Base-by-base conservation (phyloP, 192 early-diverging fungal genomes). In the Mortierella claussenii region DNA sequence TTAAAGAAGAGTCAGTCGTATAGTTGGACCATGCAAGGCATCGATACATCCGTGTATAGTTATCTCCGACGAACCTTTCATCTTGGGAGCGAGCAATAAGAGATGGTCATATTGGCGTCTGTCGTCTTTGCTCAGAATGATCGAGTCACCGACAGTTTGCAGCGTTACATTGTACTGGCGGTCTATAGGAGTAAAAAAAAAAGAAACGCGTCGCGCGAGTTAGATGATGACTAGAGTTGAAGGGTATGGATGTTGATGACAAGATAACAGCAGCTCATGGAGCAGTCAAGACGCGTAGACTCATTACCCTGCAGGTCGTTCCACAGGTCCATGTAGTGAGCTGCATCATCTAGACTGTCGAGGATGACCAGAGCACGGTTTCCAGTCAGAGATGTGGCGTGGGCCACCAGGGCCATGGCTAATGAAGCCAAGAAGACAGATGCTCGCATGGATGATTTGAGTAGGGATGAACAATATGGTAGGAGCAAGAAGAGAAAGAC, bases 31-130 rank as follows among this genome's bases (percentile, higher is more conserved):
- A n/a, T n/a, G n/a, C n/a, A n/a, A n/a, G n/a, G n/a, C n/a, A n/a
- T n/a, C n/a, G n/a, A n/a, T n/a, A n/a, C n/a, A n/a, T n/a, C n/a
- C n/a, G n/a, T n/a, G n/a, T n/a, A n/a, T n/a, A n/a, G n/a, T n/a
- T n/a, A n/a, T n/a, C n/a, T n/a, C n/a, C 65, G 21, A 79, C 74
- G 79, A 83, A 89, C 91, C 82, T 55, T 80, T 66, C 33, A 89
- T 84, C 13, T 84, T 83, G n/a, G 93, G 94, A 20, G 94, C 83
- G 69, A 98, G 85, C 30, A 95, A 79, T 21, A 96, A 70, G 30
- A 95, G 81, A 50, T 98, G 94, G 76, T 97, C 92, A 78, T 86
- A 97, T 23, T 63, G 70, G 28, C 87, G 86, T 75, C 87, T 85
- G 34, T 83, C 93, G 55, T 83, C 84, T 15, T 81, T 69, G 59